Evolutionary conservation across 192 early-diverging fungal genomes (phyloP), one percentile per base, ranked within the genome.

Genomic region (Entomortierella parvispora): DNA sequence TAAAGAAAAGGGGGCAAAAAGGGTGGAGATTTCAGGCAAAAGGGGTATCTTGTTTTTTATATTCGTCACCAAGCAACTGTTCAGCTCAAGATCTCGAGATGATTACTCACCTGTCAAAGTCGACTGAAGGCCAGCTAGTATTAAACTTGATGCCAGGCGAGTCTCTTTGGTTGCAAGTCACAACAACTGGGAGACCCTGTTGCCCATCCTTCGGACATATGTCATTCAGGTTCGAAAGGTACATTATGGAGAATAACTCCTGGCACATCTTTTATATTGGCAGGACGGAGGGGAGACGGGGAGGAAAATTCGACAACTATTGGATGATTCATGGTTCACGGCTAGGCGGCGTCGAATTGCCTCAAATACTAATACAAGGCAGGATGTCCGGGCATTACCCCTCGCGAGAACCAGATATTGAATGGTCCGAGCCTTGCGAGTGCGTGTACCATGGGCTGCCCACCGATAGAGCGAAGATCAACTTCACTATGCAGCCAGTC

Each of bases 211-310:
- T 3, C 7, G 53, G 53, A n/a, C 14, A 0, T 2, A n/a, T 55
- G 28, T 55, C 53, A 20, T 55, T 32, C 32, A 9, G 32, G 8
- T 4, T 55, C 32, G 28, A 55, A 55, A 29, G 32, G 28, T 55
- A 55, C 53, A 55, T 55, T 55, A 34, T 32, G 2, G 53, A 33
- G 2, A 55, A 55, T 29, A 55, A 55, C n/a, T n/a, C 28, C 31
- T 55, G 53, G 53, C 53, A 55, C 53, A 55, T 55, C 53, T 55
- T 55, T 18, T 37, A 55, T n/a, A 55, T 55, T 17, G 32, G 5
- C 28, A 20, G 0, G 28, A 20, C 1, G 1, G n/a, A 4, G 51
- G 48, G 48, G 11, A n/a, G n/a, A n/a, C 7, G 0, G 29, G 15
- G 0, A n/a, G 15, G 32, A 25, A 0, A 2, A 4, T 55, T 55